Evolutionary conservation across 2,329 filamentous ascomycete genomes (phyloP).

Genomic region (Ophiostoma triangulosporum): DNA sequence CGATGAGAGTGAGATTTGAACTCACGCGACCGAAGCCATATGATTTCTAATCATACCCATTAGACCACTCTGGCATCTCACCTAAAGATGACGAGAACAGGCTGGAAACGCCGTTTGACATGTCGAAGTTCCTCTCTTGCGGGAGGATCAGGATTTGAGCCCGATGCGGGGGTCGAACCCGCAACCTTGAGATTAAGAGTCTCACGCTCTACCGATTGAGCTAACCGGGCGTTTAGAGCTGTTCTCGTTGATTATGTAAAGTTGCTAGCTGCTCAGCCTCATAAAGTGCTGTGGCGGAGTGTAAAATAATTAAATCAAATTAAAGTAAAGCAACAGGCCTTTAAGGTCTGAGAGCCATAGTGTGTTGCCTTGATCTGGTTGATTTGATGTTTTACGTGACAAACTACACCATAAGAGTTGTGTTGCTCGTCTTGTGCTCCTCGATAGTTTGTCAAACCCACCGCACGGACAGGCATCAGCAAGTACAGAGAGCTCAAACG

Average conservation of each 20-base stretch:
- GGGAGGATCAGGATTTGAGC: constrained; percentile 27
- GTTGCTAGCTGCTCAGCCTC: background rate
- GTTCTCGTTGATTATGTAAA: constrained; percentile 1
- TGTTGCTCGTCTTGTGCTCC: no score
- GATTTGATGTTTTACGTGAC: no score
- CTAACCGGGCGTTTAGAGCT: constrained; percentile 35
- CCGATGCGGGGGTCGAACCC: constrained; percentile 33
- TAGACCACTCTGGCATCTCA: constrained; percentile 3
- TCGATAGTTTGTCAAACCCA: no score
- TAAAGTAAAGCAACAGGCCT: no score
- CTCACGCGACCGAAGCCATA: constrained; percentile 2
- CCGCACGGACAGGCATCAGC: no score
- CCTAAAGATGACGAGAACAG: background rate
- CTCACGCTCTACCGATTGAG: constrained; percentile 63
- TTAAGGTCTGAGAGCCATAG: no score
- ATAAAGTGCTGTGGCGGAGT: background rate
- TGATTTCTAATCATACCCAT: constrained; percentile 3
- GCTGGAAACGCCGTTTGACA: background rate
- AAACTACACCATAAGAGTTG: no score
- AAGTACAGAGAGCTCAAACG: no score
- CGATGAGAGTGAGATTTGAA: constrained; percentile 1
- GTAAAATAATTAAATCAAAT: no score
- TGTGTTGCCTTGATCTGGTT: no score
- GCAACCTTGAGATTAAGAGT: constrained; percentile 40
- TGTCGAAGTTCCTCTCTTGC: background rate